phyloP scores from a whole-genome alignment of 192 early-diverging fungal species.

The Gigaspora rosea region DNA sequence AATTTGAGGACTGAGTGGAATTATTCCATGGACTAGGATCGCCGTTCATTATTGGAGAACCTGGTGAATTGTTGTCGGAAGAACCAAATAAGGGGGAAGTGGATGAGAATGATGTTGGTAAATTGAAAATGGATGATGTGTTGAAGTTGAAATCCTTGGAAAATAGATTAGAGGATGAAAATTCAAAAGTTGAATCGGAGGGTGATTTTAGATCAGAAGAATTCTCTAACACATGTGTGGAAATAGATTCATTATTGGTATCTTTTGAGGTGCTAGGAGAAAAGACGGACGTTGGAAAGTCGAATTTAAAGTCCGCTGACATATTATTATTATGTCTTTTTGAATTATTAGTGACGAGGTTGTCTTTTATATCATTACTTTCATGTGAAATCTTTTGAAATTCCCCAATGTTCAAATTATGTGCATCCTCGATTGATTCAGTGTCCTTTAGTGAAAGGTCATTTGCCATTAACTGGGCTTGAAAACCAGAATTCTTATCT shows the following conservation, averaged over 20 bases:
- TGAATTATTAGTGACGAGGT: not conserved
- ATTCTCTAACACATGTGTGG: not conserved
- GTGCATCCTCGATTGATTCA: not conserved
- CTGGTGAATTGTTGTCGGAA: conserved; percentile 10
- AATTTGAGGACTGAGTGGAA: not conserved
- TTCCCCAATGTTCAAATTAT: not conserved
- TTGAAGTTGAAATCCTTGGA: conserved; percentile 26
- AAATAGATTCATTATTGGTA: not conserved
- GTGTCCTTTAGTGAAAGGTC: not conserved
- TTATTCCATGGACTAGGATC: conserved; percentile 2
- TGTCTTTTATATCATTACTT: not conserved
- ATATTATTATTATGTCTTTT: not conserved
- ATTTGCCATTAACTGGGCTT: not conserved
- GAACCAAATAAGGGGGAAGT: conserved; percentile 16
- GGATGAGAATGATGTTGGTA: conserved; percentile 21
- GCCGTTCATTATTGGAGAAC: conserved; percentile 3
- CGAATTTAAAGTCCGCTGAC: conserved; percentile 21
- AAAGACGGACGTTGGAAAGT: conserved; percentile 19
- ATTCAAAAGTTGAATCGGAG: conserved; percentile 1
- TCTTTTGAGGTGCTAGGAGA: not conserved
- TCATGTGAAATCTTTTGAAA: not conserved
- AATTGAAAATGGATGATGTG: conserved; percentile 29
- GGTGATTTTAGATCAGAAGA: not conserved
- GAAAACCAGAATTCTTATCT: conserved; percentile 7
- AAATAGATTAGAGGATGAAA: conserved; percentile 6